Evolutionary conservation across 2,329 filamentous ascomycete species (phyloP), one percentile per base, ranked within the genome.

Genomic region (Xylariaceae sp.): DNA sequence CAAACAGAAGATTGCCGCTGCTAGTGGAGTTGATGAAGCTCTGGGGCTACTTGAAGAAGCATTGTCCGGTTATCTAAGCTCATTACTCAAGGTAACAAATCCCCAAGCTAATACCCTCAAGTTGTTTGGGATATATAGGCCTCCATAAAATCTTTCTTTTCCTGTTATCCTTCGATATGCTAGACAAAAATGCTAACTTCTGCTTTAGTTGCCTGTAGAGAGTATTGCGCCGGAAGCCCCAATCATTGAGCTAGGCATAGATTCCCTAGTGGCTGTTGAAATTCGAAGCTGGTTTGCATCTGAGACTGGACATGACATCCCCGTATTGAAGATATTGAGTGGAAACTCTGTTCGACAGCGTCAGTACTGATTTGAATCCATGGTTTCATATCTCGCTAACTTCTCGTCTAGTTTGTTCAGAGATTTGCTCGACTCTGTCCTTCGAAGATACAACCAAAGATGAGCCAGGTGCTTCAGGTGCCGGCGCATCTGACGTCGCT

Each of bases 201-300:
- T 9, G 9, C 23, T n/a, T 16, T 16, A 43, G 26, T 44, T 42
- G 51, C 19, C 41, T 49, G 18, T 32, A 44, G 14, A 60, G 52
- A 29, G 29, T 47, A 37, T 40, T 14, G 12, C 47, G 19, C 10
- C 21, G 40, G 26, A 51, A 37, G 20, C 29, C n/a, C 47, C 47
- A 7, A 23, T 60, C 12, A 49, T 50, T 12, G 40, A 42, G 7
- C 44, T 51, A 18, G 56, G 56, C 49, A 41, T 48, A 20, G 46
- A 59, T 37, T 40, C 50, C 16, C 42, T 59, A 18, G 42, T 59
- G 10, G 56, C 56, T n/a, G 45, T 49, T 44, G 40, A 40, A 76
- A 75, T 73, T 10, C 72, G 76, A 4, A 67, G 71, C 16, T 80
- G 78, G 77, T 77, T 78, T 54, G 42, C 71, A 21, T 75, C 75